These are phyloP conservation scores for Leccinum incarnatum DNA, from an alignment of 768 basidiomycete species.

Conservation along the genomic window DNA sequence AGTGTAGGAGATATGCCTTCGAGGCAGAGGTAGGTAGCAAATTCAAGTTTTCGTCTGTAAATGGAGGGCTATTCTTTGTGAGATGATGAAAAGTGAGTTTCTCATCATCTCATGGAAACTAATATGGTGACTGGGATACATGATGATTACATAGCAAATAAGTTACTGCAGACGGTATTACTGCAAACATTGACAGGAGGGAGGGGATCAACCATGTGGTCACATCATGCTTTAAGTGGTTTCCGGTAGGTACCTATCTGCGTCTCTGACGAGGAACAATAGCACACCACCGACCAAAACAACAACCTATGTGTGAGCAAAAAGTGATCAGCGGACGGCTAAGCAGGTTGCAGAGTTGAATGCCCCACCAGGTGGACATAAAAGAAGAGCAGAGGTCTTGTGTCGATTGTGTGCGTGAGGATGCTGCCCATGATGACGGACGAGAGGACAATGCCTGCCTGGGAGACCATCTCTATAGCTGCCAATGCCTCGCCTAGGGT, in stretches of 20 bases:
- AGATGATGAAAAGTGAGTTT: too few relatives aligned
- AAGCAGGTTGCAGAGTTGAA: not conserved
- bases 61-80: too few relatives aligned
- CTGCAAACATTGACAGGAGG: not conserved
- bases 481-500: conserved; percentile 28
- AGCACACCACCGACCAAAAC: conserved; percentile 11
- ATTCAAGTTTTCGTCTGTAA: too few relatives aligned
- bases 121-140: too few relatives aligned
- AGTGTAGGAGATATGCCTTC: too few relatives aligned
- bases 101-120: too few relatives aligned
- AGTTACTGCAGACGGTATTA: too few relatives aligned
- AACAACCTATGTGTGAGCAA: conserved; percentile 8
- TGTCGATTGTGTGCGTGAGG: conserved; percentile 22
- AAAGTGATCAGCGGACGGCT: not conserved
- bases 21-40: too few relatives aligned
- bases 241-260: conserved; percentile 19
- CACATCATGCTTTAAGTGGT: conserved; percentile 3
- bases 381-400: conserved; percentile 21
- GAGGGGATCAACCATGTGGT: not conserved
- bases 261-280: conserved; percentile 25
- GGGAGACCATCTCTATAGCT: conserved; percentile 27
- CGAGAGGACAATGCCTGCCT: conserved; percentile 22
- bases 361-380: conserved; percentile 21
- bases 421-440: conserved; percentile 31
- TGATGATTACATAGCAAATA: too few relatives aligned